Conservation (phyloP, 441 rosid species). For the Erodium trifolium region DNA sequence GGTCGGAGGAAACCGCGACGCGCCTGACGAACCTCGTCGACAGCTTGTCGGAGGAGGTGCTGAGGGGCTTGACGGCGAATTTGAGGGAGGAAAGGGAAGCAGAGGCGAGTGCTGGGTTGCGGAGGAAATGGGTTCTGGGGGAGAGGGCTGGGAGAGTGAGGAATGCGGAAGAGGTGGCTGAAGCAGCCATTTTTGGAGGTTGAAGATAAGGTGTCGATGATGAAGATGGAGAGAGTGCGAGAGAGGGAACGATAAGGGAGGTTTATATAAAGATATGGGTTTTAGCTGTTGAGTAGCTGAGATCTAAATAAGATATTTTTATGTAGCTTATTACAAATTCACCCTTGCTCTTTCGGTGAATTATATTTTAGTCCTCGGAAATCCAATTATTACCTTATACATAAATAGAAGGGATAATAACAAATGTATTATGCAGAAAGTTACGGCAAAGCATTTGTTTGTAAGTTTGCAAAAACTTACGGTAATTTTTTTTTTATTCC, state of each 20-base stretch:
- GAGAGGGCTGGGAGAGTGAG: constrained; percentile 45
- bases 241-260: not conserved
- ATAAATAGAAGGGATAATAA: too few species aligned
- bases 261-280: not conserved
- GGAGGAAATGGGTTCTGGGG: constrained; percentile 38
- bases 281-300: not conserved
- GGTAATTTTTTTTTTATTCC: too few species aligned
- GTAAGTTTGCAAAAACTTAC: too few species aligned
- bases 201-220: constrained; percentile 26
- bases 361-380: not conserved
- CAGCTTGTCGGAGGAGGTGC: constrained; percentile 9
- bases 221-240: not conserved
- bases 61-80: constrained; percentile 26
- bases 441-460: too few species aligned
- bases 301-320: not conserved
- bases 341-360: not conserved
- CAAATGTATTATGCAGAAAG: too few species aligned
- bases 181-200: constrained; percentile 48
- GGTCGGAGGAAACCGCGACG: constrained; percentile 61
- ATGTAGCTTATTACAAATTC: not conserved
- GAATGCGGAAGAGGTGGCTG: constrained; percentile 37
- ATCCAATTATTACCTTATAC: too few species aligned
- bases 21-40: constrained; percentile 40
- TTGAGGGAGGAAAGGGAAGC: constrained; percentile 25
- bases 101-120: constrained; percentile 25